Evolutionary conservation across 768 basidiomycete genomes (phyloP), one percentile per base, ranked within the genome.

Genomic region (Podaxis pistillaris): DNA sequence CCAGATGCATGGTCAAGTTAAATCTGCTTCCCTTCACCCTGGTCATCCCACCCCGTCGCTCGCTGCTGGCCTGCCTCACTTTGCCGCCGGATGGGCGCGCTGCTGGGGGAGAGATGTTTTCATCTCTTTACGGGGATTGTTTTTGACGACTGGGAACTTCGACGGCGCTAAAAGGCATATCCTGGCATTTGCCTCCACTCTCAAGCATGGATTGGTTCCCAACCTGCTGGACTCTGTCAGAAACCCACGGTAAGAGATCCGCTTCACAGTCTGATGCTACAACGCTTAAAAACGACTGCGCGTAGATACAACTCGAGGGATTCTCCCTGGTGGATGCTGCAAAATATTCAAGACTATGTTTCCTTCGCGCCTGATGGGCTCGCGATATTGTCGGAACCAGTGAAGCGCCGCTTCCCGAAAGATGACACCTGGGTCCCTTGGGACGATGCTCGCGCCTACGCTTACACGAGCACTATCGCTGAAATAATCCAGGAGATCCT

Each of bases 321-420:
- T 72, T 94, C 94, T 6, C 96, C 97, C 3, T 98, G 96, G 96
- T 98, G 95, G 94, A 96, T 98, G 92, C 73, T 98, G 63, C 96
- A 99, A 73, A 97, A 91, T 70, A 97, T 99, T 59, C 97, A 98
- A 70, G 95, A 98, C 73, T 98, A 98, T 72, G 88, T 86, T 22
- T 77, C 76, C 51, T 88, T 82, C 73, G 93, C 91, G 0, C 96
- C 97, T 0, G 89, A 94, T 65, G 97, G 97, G 1, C 69, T 90
- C 30, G 78, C 86, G 0, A 83, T 98, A 61, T 84, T 98, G 33
- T 81, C 86, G 1, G 94, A 96, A 68, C 76, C 79, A 2, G 88
- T 98, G 61, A 91, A 88, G 72, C 87, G 97, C n/a, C 88, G 97
- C 28, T 99, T 99, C 80, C 97, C 96, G 1, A 81, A 83, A 70